Base-by-base conservation (phyloP, 2,329 filamentous ascomycete species). In the Ophiostoma tasmaniense region DNA sequence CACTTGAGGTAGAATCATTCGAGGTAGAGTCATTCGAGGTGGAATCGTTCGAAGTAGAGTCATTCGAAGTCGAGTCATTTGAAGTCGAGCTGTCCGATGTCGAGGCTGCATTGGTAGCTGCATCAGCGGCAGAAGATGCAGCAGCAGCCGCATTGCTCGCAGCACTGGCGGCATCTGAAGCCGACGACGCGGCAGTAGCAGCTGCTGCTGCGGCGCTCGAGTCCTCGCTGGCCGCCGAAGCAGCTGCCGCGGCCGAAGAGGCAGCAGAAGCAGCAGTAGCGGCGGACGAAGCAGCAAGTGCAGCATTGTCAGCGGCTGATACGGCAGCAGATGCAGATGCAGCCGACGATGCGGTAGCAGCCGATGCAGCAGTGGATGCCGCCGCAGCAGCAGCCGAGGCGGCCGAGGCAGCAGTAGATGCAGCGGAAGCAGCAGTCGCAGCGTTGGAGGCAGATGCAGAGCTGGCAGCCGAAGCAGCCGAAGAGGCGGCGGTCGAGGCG, bases 291-390 rank as follows among this genome's bases (percentile, higher is more conserved):
- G 39, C 66, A 30, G 68, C 35, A 25, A 61, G 17, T 3, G 50
- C 52, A 20, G 66, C 50, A 33, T 62, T n/a, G 45, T 17, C 35
- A n/a, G 61, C 50, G 2, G 68, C 65, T 5, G 66, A 59, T 8
- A 66, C 33, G 11, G 68, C 37, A 3, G 35, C 35, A 1, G 66
- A 25, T 1, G 64, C 35, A 1, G 45, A 25, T 17, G 61, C 61
- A 17, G 64, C 13, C 13, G 64, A 7, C 30, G 64, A 6, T 17
- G 64, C 64, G 20, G 64, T 37, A 69, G 69, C 35, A 70, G 37
- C 72, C 68, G 70, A 39, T 8, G 64, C 64, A 13, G 59, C 59
- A n/a, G 61, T 37, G 13, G 64, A 65, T 8, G 64, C 64, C 1
- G 35, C 35, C 22, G 64, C 42, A 17, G 64, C 64, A 65, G 62